Percentiles rank a stretch among this genome's conserved stretches.
Conservation (phyloP, 2,329 filamentous ascomycete genomes). For the Cryphonectria japonica region DNA sequence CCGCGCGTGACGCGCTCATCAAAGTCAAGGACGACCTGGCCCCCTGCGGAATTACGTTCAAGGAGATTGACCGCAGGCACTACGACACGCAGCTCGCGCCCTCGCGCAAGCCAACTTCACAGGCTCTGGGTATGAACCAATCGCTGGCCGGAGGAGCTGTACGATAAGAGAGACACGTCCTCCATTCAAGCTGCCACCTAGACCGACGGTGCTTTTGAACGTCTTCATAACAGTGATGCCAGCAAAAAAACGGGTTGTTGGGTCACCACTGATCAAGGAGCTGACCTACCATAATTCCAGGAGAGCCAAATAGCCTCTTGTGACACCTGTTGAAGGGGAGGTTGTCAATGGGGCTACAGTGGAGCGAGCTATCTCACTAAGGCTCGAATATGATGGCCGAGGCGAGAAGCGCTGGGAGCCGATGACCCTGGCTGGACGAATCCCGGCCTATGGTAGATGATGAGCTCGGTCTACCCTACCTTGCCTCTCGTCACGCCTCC, state of each 20-base stretch:
- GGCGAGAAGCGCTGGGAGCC: neutral
- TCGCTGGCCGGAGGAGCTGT: slow-evolving; percentile 20
- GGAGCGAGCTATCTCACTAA: neutral
- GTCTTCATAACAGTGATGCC: neutral
- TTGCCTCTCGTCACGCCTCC: neutral
- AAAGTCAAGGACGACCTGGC: slow-evolving; percentile 49
- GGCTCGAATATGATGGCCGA: neutral
- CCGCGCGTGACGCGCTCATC: slow-evolving; percentile 56
- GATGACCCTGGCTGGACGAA: neutral
- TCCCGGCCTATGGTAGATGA: neutral
- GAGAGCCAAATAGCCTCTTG: neutral
- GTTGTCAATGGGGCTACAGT: neutral
- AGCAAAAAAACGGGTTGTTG: neutral
- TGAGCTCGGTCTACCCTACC: neutral
- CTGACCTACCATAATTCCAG: no score
- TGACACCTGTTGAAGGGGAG: neutral
- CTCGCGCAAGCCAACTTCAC: slow-evolving; percentile 22
- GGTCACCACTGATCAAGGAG: neutral
- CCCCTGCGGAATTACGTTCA: slow-evolving; percentile 57
- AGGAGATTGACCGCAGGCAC: slow-evolving; percentile 54
- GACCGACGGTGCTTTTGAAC: neutral
- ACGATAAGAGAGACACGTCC: neutral
- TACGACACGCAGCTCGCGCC: slow-evolving; percentile 49
- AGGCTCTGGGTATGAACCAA: slow-evolving; percentile 25
- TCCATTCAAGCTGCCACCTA: neutral